phyloP scores from a whole-genome alignment of 2,329 filamentous ascomycete genomes.

The Dothideomycetidae sp. region DNA sequence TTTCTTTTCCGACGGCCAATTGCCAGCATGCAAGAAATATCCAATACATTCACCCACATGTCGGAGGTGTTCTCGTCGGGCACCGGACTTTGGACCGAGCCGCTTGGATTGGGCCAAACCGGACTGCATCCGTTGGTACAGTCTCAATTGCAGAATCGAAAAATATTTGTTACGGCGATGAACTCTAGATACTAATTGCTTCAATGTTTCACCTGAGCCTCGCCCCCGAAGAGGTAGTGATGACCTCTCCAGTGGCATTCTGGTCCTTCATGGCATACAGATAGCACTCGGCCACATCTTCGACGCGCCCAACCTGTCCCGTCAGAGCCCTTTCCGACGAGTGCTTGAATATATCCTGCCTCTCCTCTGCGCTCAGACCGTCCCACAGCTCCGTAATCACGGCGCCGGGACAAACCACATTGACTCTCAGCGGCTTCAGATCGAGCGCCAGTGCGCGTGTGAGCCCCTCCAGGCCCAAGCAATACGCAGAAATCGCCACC shows the following conservation, averaged over 20 bases:
- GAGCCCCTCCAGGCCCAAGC: conserved; percentile 39
- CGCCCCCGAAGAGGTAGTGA: conserved; percentile 30
- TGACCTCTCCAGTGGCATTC: conserved; percentile 32
- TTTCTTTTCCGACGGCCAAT: too few species aligned
- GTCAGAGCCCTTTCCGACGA: conserved; percentile 20
- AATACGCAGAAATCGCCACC: conserved; percentile 35
- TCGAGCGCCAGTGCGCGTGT: conserved; percentile 46
- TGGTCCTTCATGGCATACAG: conserved; percentile 34
- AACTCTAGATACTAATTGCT: too few species aligned
- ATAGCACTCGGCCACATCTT: conserved; percentile 35
- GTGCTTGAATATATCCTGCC: conserved; percentile 16
- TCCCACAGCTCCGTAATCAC: conserved; percentile 33
- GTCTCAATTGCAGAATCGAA: too few species aligned
- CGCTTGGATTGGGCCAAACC: too few species aligned
- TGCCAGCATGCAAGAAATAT: too few species aligned
- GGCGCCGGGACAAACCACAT: conserved; percentile 44
- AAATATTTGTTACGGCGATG: too few species aligned
- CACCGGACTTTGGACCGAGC: too few species aligned
- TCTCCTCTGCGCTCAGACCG: conserved; percentile 18
- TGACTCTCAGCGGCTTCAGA: conserved; percentile 48
- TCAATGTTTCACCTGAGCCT: conserved; percentile 18
- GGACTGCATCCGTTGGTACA: too few species aligned
- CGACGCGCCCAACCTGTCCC: conserved; percentile 24
- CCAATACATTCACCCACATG: too few species aligned
- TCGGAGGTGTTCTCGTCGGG: too few species aligned